Base-by-base conservation (phyloP, 2,329 filamentous ascomycete genomes). In the Mycogone perniciosa region DNA sequence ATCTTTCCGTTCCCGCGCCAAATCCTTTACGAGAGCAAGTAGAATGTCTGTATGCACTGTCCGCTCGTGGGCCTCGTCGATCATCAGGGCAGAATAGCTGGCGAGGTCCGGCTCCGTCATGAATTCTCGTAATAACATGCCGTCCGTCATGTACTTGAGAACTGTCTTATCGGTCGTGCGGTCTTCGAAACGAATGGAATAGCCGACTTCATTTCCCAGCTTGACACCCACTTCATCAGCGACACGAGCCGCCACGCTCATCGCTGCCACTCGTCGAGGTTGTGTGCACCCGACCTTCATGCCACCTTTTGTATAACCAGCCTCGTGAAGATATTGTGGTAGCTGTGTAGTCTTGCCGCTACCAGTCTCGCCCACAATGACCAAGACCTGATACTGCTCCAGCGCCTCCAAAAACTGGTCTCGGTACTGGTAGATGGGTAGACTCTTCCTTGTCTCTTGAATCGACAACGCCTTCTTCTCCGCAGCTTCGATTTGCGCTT, bases 71-170 rank as follows among this genome's bases (percentile, higher is more conserved):
- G 93, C 93, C 67, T 99, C 93, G 64, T 99, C 93, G 51, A 99
- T 92, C 85, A 99, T 96, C 56, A 99, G 71, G 9, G 85, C 88
- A 5, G 88, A 88, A 60, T 97, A 97, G 11, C 82, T 83, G 1
- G 82, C 80, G 5, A 97, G 73, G 58, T 92, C 84, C 0, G 92
- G 91, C 61, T 95, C 89, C 0, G 89, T 92, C 71, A 96, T 81
- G 57, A 96, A 87, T 64, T 96, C 89, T 64, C 90, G 80, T 31
- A 97, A 74, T 37, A 97, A 74, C 86, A 97, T 95, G 64, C 93
- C 93, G 62, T 99, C 93, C 0, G 93, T 99, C 87, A 95, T 92
- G 69, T 96, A 97, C 68, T 96, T 95, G 49, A 99, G 71, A 6
- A 92, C 76, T 0, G 93, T 97, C 71, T 95, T 95, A 61, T 95